These are phyloP conservation scores for Trichosporon inkin DNA, from an alignment of 1,284 basidiomycete genomes.

Conservation along the genomic window DNA sequence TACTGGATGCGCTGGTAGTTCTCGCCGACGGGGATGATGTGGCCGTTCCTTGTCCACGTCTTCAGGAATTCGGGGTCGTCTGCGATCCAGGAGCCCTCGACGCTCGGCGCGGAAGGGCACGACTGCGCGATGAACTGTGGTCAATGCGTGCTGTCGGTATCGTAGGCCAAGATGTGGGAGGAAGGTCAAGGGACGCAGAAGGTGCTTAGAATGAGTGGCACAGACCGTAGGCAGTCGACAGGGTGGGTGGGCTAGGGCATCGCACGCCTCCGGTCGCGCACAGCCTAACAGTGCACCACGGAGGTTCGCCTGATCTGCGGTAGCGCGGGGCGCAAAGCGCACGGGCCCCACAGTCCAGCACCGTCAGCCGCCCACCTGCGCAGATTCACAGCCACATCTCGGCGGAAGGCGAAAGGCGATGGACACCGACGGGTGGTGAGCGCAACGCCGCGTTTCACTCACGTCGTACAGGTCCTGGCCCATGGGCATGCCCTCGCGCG, in stretches of 20 bases:
- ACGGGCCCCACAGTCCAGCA: too few relatives aligned
- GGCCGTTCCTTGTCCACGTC: slow-evolving; percentile 25
- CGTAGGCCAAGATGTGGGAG: not conserved
- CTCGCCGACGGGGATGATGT: slow-evolving; percentile 27
- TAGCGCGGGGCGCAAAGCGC: too few relatives aligned
- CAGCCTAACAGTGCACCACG: too few relatives aligned
- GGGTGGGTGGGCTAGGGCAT: too few relatives aligned
- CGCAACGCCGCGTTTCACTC: slow-evolving; percentile 9
- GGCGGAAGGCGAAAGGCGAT: too few relatives aligned
- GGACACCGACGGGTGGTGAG: too few relatives aligned
- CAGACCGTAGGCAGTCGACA: too few relatives aligned
- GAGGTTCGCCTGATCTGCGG: too few relatives aligned
- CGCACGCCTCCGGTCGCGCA: too few relatives aligned
- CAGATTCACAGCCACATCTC: too few relatives aligned
- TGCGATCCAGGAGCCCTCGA: slow-evolving; percentile 15
- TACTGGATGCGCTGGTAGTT: slow-evolving; percentile 34
- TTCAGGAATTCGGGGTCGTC: slow-evolving; percentile 19
- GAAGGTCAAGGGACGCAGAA: not conserved
- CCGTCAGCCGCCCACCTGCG: too few relatives aligned
- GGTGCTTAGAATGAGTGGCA: not conserved
- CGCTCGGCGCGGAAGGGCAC: slow-evolving; percentile 11
- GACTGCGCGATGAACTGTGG: slow-evolving; percentile 14
- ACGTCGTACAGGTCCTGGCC: slow-evolving; percentile 32
- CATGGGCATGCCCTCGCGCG: slow-evolving; percentile 61
- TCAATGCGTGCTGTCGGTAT: slow-evolving; percentile 1